phyloP scores from a whole-genome alignment of 441 rosid genomes.

The Caryocar brasiliense region DNA sequence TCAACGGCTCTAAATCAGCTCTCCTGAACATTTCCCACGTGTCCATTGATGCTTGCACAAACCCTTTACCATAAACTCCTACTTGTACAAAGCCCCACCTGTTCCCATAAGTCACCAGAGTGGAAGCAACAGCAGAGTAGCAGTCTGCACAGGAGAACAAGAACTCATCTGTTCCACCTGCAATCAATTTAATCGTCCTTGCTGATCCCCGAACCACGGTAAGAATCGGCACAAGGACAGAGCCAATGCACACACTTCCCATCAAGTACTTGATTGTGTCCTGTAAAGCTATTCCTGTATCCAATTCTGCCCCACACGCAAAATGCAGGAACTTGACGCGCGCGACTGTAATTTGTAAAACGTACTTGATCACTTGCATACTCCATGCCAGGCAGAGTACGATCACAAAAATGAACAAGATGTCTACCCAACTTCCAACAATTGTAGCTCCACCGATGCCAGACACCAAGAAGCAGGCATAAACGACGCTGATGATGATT shows the following conservation, averaged over 20 bases:
- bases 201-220: slow-evolving; percentile 44
- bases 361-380: slow-evolving; percentile 61
- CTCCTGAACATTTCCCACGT: slow-evolving; percentile 49
- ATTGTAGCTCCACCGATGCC: slow-evolving; percentile 83
- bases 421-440: slow-evolving; percentile 37
- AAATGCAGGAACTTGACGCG: slow-evolving; percentile 43
- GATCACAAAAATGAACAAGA: slow-evolving; percentile 38
- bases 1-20: slow-evolving; percentile 32
- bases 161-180: slow-evolving; percentile 54
- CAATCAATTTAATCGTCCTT: slow-evolving; percentile 33
- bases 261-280: slow-evolving; percentile 38
- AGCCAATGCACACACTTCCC: slow-evolving; percentile 62
- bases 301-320: slow-evolving; percentile 38
- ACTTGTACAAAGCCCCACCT: slow-evolving; percentile 82
- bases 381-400: slow-evolving; percentile 62
- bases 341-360: slow-evolving; percentile 46
- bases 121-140: slow-evolving; percentile 43
- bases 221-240: slow-evolving; percentile 40
- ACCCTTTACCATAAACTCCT: slow-evolving; percentile 52
- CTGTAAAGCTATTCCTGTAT: slow-evolving; percentile 23
- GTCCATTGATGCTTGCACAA: slow-evolving; percentile 56
- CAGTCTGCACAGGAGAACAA: slow-evolving; percentile 64
- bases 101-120: slow-evolving; percentile 40
- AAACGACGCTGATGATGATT: slow-evolving; percentile 18
- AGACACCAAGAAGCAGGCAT: slow-evolving; percentile 44